Conservation (phyloP, 306 rosid genomes). For the Acacia confusa region DNA sequence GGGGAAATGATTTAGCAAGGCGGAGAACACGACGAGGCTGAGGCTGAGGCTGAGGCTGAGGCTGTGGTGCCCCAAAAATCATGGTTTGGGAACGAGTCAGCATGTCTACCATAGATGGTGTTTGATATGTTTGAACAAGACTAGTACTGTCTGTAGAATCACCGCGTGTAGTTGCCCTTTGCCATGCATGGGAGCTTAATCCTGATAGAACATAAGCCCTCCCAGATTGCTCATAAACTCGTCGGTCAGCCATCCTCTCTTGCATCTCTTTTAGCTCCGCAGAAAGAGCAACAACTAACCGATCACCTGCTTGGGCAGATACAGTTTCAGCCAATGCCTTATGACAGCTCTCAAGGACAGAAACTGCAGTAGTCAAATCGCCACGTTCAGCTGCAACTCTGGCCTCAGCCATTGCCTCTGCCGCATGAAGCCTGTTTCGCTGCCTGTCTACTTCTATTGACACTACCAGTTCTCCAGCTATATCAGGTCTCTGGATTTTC, state of each 20-base stretch:
- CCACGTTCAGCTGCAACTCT: conserved; percentile 75
- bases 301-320: conserved; percentile 67
- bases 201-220: conserved; percentile 95
- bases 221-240: conserved; percentile 86
- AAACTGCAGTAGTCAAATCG: conserved; percentile 78
- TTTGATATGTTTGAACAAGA: conserved; percentile 80
- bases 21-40: conserved; percentile 48
- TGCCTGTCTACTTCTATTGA: conserved; percentile 95
- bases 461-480: conserved; percentile 45
- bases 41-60: conserved; percentile 45
- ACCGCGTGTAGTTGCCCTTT: conserved; percentile 94
- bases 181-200: conserved; percentile 95
- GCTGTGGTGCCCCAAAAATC: conserved; percentile 54
- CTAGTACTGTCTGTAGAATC: conserved; percentile 80
- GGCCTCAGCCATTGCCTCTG: conserved; percentile 87
- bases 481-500: conserved; percentile 65
- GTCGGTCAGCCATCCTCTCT: conserved; percentile 85
- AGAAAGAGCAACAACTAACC: conserved; percentile 61
- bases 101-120: conserved; percentile 94
- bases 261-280: conserved; percentile 92
- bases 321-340: conserved; percentile 65
- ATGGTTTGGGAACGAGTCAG: conserved; percentile 80
- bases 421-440: conserved; percentile 72
- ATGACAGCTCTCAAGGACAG: conserved; percentile 63
- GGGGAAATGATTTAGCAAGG: conserved; percentile 70